A percentile compares a stretch with the other conserved stretches of the same genome.
These are phyloP conservation scores for Boletus insuetus DNA, from an alignment of 768 basidiomycete species.

Conservation along the genomic window DNA sequence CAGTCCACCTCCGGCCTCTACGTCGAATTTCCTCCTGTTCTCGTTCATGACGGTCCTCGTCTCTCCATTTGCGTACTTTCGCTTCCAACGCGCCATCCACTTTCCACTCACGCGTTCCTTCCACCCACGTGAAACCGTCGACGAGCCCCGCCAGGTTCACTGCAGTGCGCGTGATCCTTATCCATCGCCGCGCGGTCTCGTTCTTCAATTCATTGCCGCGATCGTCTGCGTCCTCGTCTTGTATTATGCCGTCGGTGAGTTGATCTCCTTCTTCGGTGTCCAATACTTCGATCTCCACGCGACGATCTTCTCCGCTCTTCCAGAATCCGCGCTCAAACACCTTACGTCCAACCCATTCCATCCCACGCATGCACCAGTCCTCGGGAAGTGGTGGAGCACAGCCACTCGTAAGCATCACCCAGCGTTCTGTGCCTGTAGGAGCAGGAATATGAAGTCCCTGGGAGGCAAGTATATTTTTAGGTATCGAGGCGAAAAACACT, in stretches of 20 bases:
- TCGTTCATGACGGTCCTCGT: slow-evolving; percentile 63
- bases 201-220: slow-evolving; percentile 20
- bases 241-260: slow-evolving; percentile 74
- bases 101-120: slow-evolving; percentile 57
- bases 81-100: slow-evolving; percentile 63
- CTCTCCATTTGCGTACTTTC: slow-evolving; percentile 68
- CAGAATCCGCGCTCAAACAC: slow-evolving; percentile 95
- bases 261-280: slow-evolving; percentile 56
- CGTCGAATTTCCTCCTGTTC: slow-evolving; percentile 68
- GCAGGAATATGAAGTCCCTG: slow-evolving; percentile 40
- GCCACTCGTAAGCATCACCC: slow-evolving; percentile 66
- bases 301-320: slow-evolving; percentile 70
- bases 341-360: slow-evolving; percentile 92
- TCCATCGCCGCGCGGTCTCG: slow-evolving; percentile 64
- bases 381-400: slow-evolving; percentile 77
- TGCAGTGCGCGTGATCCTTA: slow-evolving; percentile 66
- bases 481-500: slow-evolving; percentile 57
- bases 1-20: slow-evolving; percentile 58
- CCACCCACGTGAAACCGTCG: slow-evolving; percentile 70
- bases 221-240: slow-evolving; percentile 65
- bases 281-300: slow-evolving; percentile 77
- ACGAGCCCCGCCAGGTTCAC: slow-evolving; percentile 67
- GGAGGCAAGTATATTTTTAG: slow-evolving; percentile 47
- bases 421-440: slow-evolving; percentile 44
- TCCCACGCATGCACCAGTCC: slow-evolving; percentile 94